Evolutionary conservation across 148 eudicot genomes (phyloP).

Genomic region (Camellia lanceoleosa): DNA sequence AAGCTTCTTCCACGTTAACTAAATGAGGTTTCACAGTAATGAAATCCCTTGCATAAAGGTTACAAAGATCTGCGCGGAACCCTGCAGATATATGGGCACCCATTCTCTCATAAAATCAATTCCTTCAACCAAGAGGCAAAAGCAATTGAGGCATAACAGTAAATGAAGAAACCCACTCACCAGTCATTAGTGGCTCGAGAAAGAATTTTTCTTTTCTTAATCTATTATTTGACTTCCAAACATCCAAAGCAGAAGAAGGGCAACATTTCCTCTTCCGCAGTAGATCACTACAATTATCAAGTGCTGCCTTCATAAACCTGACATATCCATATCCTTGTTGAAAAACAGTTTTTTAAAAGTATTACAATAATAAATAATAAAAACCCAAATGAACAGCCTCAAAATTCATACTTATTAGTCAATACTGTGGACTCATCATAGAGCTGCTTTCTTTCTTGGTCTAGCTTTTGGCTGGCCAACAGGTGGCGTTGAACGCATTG

Average conservation of each 20-base stretch:
- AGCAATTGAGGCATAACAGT: not conserved
- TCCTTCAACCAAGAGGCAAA: not conserved
- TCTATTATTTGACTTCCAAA: slow-evolving; percentile 50
- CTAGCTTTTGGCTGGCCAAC: slow-evolving; percentile 37
- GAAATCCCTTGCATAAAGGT: slow-evolving; percentile 27
- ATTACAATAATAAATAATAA: not conserved
- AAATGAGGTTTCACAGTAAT: slow-evolving; percentile 42
- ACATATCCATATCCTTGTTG: slow-evolving; percentile 9
- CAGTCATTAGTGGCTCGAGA: slow-evolving; percentile 54
- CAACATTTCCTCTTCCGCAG: slow-evolving; percentile 44
- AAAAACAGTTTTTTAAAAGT: not conserved
- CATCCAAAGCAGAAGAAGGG: slow-evolving; percentile 54
- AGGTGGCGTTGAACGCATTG: slow-evolving; percentile 43
- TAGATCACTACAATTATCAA: slow-evolving; percentile 42
- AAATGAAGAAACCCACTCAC: slow-evolving; percentile 34
- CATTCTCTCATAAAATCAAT: not conserved
- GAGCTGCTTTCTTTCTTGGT: slow-evolving; percentile 36
- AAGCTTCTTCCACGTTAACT: slow-evolving; percentile 25
- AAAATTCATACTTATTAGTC: slow-evolving; percentile 42
- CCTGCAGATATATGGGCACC: slow-evolving; percentile 44
- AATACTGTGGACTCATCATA: slow-evolving; percentile 52
- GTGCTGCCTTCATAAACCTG: slow-evolving; percentile 50
- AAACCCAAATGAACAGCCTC: not conserved
- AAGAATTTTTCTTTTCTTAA: slow-evolving; percentile 48
- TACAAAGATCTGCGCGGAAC: slow-evolving; percentile 37